Evolutionary conservation across 1,284 basidiomycete genomes (phyloP), one percentile per base, ranked within the genome.

Genomic region (Malassezia equina): DNA sequence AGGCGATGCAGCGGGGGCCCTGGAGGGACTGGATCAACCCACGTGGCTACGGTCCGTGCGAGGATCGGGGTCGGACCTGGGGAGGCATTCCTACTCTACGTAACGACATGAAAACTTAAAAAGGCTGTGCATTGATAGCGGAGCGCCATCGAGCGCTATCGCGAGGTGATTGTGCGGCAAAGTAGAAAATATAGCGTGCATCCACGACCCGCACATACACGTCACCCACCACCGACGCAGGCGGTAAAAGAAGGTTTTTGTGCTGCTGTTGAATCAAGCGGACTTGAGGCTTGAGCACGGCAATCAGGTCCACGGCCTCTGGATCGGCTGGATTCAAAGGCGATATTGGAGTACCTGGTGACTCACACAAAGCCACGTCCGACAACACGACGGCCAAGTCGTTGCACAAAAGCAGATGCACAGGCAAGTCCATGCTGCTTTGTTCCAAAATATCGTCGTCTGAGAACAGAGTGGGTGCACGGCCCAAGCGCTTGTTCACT

Each of bases 321-420:
- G 46, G 12, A 29, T 41, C 45, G 27, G 15, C 8, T 49, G 36
- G 32, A 33, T 8, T 28, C 46, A 40, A 29, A 45, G 42, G 23
- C 23, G 47, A 42, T 32, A 11, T 17, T 28, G 12, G 13, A 12
- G 27, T 50, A 7, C 23, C 46, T 9, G 39, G 47, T 7, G 47
- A 41, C 13, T 34, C 46, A 13, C 17, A 23, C 8, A 24, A 3
- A 12, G 32, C 17, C 46, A 39, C 7, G 15, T 27, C 55, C 88
- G 87, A 86, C 84, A 84, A 90, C 58, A 94, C 78, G 19, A 95
- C 89, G 65, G 94, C 78, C 58, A 96, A 78, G 75, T 96, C 93
- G 67, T 91, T 91, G 78, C 89, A 90, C 41, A 94, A 77, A 54
- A 94, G 83, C 28, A 73, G 58, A 23, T 68, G 69, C 29, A 72